phyloP scores from a whole-genome alignment of 202 grass and related monocot species.

The Elaeis oleifera region DNA sequence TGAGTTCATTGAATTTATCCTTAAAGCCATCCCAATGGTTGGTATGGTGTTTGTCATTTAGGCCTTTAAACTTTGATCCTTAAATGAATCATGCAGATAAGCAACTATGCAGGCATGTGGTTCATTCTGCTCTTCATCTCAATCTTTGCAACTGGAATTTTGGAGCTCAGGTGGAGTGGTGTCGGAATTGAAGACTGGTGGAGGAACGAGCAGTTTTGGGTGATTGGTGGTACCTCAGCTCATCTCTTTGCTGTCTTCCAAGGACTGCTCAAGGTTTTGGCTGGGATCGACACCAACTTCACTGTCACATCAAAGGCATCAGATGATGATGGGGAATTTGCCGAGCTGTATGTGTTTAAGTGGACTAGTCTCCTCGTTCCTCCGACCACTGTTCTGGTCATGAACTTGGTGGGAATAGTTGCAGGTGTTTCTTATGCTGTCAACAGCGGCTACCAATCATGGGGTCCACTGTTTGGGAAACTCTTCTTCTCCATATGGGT shows the following conservation, averaged over 20 bases:
- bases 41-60: too few relatives aligned
- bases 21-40: too few relatives aligned
- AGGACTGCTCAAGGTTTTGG: slow-evolving; percentile 12
- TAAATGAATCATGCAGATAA: slow-evolving; percentile 2
- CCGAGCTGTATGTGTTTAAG: slow-evolving; percentile 10
- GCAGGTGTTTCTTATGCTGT: slow-evolving; percentile 8
- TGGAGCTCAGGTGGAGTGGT: slow-evolving; percentile 13
- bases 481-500: slow-evolving; percentile 1
- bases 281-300: not conserved
- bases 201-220: not conserved
- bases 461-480: too few relatives aligned
- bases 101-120: slow-evolving; percentile 17
- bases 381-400: slow-evolving; percentile 5
- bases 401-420: slow-evolving; percentile 12
- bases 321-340: slow-evolving; percentile 9
- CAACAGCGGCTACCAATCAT: slow-evolving; percentile 13
- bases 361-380: slow-evolving; percentile 12
- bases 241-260: slow-evolving; percentile 16
- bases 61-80: too few relatives aligned
- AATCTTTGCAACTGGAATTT: not conserved
- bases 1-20: too few relatives aligned
- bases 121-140: slow-evolving; percentile 15
- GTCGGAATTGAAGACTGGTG: slow-evolving; percentile 13
- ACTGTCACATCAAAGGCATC: slow-evolving; percentile 11
- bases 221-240: slow-evolving; percentile 11